Conservation (phyloP, 1,139 yeast genomes). For the Candida mesenterica region DNA sequence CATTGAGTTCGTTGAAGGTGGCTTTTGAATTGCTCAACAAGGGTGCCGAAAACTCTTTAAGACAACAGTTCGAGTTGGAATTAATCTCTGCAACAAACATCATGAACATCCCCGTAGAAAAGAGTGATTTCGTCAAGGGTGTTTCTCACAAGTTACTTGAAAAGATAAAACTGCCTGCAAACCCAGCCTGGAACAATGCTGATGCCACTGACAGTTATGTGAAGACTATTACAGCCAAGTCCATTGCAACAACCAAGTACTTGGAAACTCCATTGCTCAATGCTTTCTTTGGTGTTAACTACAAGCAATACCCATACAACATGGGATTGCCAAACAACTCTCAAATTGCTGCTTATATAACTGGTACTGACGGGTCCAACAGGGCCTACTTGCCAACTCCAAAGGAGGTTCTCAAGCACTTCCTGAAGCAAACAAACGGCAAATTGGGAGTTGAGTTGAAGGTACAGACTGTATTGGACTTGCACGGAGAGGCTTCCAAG, state of each 20-base stretch:
- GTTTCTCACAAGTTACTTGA: constrained; percentile 69
- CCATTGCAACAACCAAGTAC: constrained; percentile 28
- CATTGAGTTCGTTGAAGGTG: constrained; percentile 77
- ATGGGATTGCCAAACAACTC: constrained; percentile 77
- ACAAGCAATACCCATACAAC: constrained; percentile 64
- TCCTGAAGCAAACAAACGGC: constrained; percentile 45
- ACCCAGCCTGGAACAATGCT: constrained; percentile 50
- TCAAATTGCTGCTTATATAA: constrained; percentile 57
- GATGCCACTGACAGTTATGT: constrained; percentile 23
- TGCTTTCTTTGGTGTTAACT: constrained; percentile 51
- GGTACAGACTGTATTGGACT: constrained; percentile 51
- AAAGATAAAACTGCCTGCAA: constrained; percentile 53
- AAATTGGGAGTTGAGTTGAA: constrained; percentile 66
- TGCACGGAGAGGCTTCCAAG: constrained; percentile 60
- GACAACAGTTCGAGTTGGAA: constrained; percentile 70
- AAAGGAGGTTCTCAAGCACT: constrained; percentile 61
- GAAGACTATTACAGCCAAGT: constrained; percentile 19
- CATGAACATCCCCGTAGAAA: constrained; percentile 54
- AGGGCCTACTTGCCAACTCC: constrained; percentile 68
- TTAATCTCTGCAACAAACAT: constrained; percentile 75
- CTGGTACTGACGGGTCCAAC: constrained; percentile 62
- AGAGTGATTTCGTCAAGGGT: constrained; percentile 70
- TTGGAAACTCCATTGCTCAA: constrained; percentile 42
- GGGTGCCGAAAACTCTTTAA: constrained; percentile 59
- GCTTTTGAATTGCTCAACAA: constrained; percentile 68